Conservation (phyloP, 768 basidiomycete species). For the Tricholoma sp. region DNA sequence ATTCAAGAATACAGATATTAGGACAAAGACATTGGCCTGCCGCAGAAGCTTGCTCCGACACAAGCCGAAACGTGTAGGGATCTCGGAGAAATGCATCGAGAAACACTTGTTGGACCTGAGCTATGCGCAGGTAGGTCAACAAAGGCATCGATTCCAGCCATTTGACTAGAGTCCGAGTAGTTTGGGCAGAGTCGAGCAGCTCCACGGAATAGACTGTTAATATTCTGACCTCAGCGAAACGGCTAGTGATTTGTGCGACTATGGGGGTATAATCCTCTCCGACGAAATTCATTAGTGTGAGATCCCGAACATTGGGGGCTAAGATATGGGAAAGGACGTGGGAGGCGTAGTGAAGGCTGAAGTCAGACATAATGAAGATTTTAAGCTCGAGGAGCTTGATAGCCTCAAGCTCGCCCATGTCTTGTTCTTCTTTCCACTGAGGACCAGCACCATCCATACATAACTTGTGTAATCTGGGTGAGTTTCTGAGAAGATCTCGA, state of each 20-base stretch:
- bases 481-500: slow-evolving; percentile 44
- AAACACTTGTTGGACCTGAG: slow-evolving; percentile 35
- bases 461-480: slow-evolving; percentile 48
- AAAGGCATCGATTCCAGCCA: slow-evolving; percentile 59
- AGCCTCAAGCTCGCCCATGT: slow-evolving; percentile 22
- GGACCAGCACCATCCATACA: slow-evolving; percentile 64
- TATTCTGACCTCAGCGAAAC: slow-evolving; percentile 48
- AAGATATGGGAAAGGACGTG: slow-evolving; percentile 43
- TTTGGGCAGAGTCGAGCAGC: slow-evolving; percentile 17
- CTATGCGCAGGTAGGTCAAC: slow-evolving; percentile 44
- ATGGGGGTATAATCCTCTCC: slow-evolving; percentile 49
- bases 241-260: slow-evolving; percentile 38
- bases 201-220: slow-evolving; percentile 49
- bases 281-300: slow-evolving; percentile 51
- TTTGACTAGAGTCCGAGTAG: slow-evolving; percentile 31
- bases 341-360: slow-evolving; percentile 41
- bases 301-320: slow-evolving; percentile 53
- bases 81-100: slow-evolving; percentile 46
- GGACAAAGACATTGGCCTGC: slow-evolving; percentile 34
- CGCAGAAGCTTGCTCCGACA: slow-evolving; percentile 1
- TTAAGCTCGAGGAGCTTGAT: slow-evolving; percentile 45
- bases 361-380: slow-evolving; percentile 53
- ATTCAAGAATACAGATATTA: slow-evolving; percentile 40
- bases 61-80: slow-evolving; percentile 16
- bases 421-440: slow-evolving; percentile 21